Evolutionary conservation across 2,329 filamentous ascomycete species (phyloP).

Genomic region (Pseudogymnoascus sp.): DNA sequence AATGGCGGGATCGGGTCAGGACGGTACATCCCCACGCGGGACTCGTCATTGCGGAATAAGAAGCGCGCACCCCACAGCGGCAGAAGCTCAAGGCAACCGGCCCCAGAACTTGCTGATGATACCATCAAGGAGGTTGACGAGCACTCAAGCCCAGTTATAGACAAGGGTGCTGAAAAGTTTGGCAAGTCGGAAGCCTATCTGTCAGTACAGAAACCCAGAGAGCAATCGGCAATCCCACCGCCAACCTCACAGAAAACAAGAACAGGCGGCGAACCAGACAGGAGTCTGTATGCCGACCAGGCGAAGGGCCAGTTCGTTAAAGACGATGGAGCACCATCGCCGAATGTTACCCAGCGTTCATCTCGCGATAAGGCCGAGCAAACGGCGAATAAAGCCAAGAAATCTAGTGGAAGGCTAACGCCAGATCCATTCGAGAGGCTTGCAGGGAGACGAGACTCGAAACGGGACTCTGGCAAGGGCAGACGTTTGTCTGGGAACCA

Average conservation of each 20-base stretch:
- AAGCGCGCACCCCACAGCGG: constrained; percentile 41
- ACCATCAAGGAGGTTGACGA: constrained; percentile 21
- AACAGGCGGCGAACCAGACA: not conserved
- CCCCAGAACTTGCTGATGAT: constrained; percentile 19
- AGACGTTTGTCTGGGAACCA: not conserved
- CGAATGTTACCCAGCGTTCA: constrained; percentile 56
- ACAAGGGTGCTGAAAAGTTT: not conserved
- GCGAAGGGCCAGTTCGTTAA: not conserved
- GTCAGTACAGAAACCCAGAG: not conserved
- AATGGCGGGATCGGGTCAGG: constrained; percentile 27
- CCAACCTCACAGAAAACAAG: not conserved
- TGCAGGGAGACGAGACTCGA: not conserved
- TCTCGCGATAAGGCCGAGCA: constrained; percentile 24
- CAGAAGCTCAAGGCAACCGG: constrained; percentile 33
- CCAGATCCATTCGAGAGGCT: constrained; percentile 39
- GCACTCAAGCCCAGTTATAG: constrained; percentile 4
- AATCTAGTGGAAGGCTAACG: constrained; percentile 40
- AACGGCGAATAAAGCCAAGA: constrained; percentile 29
- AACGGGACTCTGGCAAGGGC: not conserved
- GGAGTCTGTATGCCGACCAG: not conserved
- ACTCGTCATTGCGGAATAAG: constrained; percentile 60
- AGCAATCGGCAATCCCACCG: not conserved
- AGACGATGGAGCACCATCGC: constrained; percentile 63
- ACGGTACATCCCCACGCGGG: constrained; percentile 53
- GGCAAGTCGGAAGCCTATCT: not conserved